Conservation (phyloP, 106 monocot species). For the Acorus gramineus region DNA sequence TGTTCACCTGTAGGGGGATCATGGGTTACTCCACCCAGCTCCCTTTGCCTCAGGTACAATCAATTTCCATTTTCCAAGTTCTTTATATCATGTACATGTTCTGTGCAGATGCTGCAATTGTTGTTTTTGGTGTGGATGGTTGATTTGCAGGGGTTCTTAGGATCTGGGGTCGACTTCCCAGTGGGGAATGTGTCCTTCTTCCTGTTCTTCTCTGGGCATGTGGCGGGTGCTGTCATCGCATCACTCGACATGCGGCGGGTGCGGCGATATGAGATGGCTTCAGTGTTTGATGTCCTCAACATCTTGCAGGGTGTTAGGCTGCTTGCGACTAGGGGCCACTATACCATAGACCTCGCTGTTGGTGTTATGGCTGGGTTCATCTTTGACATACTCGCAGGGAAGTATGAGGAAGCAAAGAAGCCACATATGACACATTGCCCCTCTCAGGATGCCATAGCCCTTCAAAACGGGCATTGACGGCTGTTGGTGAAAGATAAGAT, state of each 20-base stretch:
- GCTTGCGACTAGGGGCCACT: slow-evolving; percentile 83
- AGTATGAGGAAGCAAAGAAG: slow-evolving; percentile 25
- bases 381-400: slow-evolving; percentile 56
- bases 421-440: too few species aligned
- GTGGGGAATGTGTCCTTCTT: slow-evolving; percentile 94
- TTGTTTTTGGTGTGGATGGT: background rate
- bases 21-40: slow-evolving; percentile 88
- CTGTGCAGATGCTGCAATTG: background rate
- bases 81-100: background rate
- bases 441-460: too few species aligned
- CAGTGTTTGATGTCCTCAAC: slow-evolving; percentile 59
- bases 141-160: slow-evolving; percentile 46
- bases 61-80: background rate
- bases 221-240: slow-evolving; percentile 73
- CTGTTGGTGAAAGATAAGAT: too few species aligned
- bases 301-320: slow-evolving; percentile 57
- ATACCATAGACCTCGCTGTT: slow-evolving; percentile 83
- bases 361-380: slow-evolving; percentile 73
- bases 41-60: slow-evolving; percentile 64
- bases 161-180: slow-evolving; percentile 85
- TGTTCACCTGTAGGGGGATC: slow-evolving; percentile 85
- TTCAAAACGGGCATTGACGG: too few species aligned
- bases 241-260: slow-evolving; percentile 82
- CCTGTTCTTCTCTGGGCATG: slow-evolving; percentile 98
- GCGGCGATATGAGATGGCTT: slow-evolving; percentile 33